Base-by-base conservation (phyloP, 768 basidiomycete genomes). In the Podaxis sp. region DNA sequence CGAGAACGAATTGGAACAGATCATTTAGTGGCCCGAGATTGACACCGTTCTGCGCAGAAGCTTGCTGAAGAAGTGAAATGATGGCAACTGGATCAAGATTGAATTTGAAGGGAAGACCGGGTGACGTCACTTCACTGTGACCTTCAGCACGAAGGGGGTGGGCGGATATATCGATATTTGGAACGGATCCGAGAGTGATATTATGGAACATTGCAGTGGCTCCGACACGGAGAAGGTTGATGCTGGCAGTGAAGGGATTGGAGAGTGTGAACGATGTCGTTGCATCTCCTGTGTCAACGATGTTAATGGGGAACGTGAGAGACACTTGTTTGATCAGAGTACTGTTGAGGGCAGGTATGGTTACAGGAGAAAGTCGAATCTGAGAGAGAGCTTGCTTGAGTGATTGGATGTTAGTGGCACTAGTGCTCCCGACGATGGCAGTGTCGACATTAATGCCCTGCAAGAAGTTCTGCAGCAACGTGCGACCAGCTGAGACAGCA, bases 191-290 rank as follows among this genome's bases (percentile, higher is more conserved):
- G 10, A 91, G 69, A 1, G 77, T 77, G 44, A 90, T 67, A 50
- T 76, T 78, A 21, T 81, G 77, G 74, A 79, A 88, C 0, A 77
- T 80, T 0, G 82, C 88, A 4, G 72, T 79, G 1, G 87, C 81
- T 1, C 71, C 72, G 16, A 90, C 71, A 48, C 74, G 69, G n/a
- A 87, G 68, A 14, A 91, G 70, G 67, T 85, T 87, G 69, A 91
- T 82, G 67, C 82, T 82, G 16, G 89, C 87, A 0, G 87, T 89
- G 72, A 91, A 91, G 0, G 88, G 88, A 66, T 91, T 88, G 18
- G 76, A 73, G 28, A 91, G 75, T 0, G 72, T 76, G 67, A 90
- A 88, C 1, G 81, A 72, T 4, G 82, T 74, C n/a, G 77, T 76
- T 1, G 87, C 86, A 18, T 86, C 69, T 11, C 84, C 85, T 0